Evolutionary conservation across 2,329 filamentous ascomycete species (phyloP), one percentile per base, ranked within the genome.

Genomic region (Geosmithia putterillii): DNA sequence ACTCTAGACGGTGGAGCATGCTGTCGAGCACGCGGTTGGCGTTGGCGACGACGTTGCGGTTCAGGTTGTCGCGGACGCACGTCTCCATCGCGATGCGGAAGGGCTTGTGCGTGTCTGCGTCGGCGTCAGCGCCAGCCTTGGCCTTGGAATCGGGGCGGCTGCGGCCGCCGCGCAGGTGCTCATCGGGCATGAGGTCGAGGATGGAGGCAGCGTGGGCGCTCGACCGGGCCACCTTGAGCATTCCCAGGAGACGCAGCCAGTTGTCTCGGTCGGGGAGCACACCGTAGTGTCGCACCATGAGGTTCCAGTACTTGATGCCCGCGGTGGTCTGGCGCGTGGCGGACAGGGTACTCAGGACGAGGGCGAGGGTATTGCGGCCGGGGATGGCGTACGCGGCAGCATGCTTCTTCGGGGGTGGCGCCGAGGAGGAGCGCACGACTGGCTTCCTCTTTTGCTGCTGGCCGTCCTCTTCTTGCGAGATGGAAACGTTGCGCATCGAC

Each of bases 281-380:
- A n/a, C 63, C 62, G 57, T 78, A 71, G 12, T 69, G 61, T 2
- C 67, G 58, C 7, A 81, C 84, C 45, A 95, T 65, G 6, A 81
- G 56, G 17, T 81, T 67, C 89, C 89, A 96, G 61, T 95, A 96
- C 25, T 71, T 71, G 42, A 73, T 62, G n/a, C 79, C 83, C n/a
- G 74, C 62, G 14, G 73, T 70, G 7, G 76, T 75, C 42, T 75
- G 70, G 42, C 74, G 72, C 25, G 80, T 71, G 25, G 74, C 70
- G 12, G 71, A 63, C 42, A 86, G 75, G 7, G 81, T 73, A 39
- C 76, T 67, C 37, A 94, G 60, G 18, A 94, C 56, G 38, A 94
- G 60, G 1, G 82, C 82, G 2, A 98, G 71, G 3, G 73, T 70
- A 51, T 80, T 79, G 35, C 60, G 63, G 18, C 69, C 66, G 1